These are phyloP conservation scores for Musa beccarii DNA, from an alignment of 176 grass and related monocot genomes.

Conservation along the genomic window DNA sequence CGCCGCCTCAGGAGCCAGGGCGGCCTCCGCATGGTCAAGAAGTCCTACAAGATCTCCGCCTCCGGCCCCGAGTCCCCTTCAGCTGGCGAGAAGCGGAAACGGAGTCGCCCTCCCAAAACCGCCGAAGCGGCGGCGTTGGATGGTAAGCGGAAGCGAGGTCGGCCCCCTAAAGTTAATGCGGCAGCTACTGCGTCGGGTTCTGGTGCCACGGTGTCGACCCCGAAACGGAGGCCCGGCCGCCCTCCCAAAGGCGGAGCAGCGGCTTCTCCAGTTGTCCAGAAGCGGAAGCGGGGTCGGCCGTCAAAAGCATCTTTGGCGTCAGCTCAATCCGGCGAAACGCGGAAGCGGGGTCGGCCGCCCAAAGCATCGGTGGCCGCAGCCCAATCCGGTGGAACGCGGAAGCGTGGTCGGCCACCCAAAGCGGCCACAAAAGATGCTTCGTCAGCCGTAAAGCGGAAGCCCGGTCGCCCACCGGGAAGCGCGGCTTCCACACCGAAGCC, in stretches of 20 bases:
- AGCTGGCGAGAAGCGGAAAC: conserved; percentile 5
- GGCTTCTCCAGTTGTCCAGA: neutral
- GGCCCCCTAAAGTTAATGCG: conserved; percentile 22
- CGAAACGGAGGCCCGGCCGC: conserved; percentile 16
- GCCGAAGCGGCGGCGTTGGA: neutral
- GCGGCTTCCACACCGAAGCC: neutral
- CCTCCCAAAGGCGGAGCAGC: neutral
- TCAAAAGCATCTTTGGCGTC: neutral
- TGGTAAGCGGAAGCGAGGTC: conserved; percentile 23
- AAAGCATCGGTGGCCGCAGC: neutral
- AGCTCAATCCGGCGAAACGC: neutral
- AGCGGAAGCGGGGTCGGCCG: conserved; percentile 1
- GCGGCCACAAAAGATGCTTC: neutral
- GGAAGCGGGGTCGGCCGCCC: neutral
- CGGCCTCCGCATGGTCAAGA: conserved; percentile 22
- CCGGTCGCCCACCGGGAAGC: conserved; percentile 3
- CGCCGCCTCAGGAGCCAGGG: conserved; percentile 30
- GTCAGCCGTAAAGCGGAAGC: neutral
- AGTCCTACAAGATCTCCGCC: conserved; percentile 24
- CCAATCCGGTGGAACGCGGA: neutral
- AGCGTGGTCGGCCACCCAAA: neutral
- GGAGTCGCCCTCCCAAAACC: conserved; percentile 17
- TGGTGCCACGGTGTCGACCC: neutral
- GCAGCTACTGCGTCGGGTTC: neutral
- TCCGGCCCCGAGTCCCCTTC: neutral